phyloP scores from a whole-genome alignment of 805 yeast species.

The Lachancea cidri region DNA sequence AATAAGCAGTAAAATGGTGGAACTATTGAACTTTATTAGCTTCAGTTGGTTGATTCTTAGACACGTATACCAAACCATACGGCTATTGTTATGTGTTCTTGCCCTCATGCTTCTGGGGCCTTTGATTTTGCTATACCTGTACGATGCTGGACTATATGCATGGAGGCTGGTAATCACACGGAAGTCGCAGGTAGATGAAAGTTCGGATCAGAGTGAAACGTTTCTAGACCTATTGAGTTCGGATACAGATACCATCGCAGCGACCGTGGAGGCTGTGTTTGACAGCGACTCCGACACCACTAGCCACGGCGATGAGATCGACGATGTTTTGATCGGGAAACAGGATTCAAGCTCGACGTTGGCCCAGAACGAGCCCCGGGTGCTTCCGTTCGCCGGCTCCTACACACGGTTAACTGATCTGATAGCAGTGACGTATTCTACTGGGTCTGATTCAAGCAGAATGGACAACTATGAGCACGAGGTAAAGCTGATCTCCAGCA shows the following conservation, averaged over 20 bases:
- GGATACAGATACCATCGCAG: neutral
- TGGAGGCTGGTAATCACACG: conserved; percentile 9
- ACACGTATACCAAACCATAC: neutral
- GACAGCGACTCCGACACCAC: conserved; percentile 2
- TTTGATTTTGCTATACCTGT: conserved; percentile 10
- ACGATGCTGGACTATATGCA: conserved; percentile 11
- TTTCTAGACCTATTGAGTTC: neutral
- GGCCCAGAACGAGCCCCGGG: neutral
- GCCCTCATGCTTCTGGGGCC: conserved; percentile 12
- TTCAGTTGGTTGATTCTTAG: conserved; percentile 1
- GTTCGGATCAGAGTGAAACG: neutral
- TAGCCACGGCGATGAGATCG: conserved; percentile 2
- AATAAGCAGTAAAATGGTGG: conserved; percentile 2
- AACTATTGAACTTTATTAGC: neutral
- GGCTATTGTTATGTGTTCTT: conserved; percentile 3
- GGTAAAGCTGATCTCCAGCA: conserved; percentile 5
- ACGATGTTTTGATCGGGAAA: neutral
- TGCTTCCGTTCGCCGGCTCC: conserved; percentile 1
- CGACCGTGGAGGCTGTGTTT: neutral
- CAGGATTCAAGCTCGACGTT: neutral
- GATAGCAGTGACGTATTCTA: conserved; percentile 6
- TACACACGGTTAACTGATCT: conserved; percentile 6
- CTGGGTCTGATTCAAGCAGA: conserved; percentile 1
- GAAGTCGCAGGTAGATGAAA: neutral
- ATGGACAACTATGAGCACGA: conserved; percentile 6